Percentiles rank a stretch among this genome's conserved stretches.
These are phyloP conservation scores for Sporisorium reilianum DNA, from an alignment of 1,284 basidiomycete species.

Conservation along the genomic window DNA sequence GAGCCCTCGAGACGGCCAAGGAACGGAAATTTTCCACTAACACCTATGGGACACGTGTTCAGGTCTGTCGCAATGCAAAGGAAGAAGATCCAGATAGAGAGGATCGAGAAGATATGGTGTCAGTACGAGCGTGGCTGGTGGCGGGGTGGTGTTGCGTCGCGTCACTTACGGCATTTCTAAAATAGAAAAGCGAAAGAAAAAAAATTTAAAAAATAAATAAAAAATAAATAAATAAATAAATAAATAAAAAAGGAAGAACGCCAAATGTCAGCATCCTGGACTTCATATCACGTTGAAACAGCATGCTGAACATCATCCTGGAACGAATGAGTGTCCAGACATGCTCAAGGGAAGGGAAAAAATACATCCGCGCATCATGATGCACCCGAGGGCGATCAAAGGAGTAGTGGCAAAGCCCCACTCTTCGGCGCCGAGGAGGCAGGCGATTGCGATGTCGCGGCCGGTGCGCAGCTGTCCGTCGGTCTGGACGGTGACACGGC, in stretches of 20 bases:
- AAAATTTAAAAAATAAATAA: neutral
- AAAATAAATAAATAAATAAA: neutral
- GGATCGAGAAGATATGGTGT: conserved; percentile 14
- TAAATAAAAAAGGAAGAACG: conserved; percentile 66
- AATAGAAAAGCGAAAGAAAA: too few species aligned
- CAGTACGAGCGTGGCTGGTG: neutral
- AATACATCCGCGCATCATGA: conserved; percentile 44
- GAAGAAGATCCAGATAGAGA: neutral
- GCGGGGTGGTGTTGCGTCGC: neutral
- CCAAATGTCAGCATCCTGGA: conserved; percentile 1
- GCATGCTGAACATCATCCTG: neutral
- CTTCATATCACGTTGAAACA: too few species aligned
- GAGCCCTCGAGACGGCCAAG: too few species aligned
- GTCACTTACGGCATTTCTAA: conserved; percentile 10
- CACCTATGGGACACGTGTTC: conserved; percentile 61
- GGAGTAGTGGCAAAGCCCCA: conserved; percentile 65
- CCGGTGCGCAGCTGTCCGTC: conserved; percentile 65
- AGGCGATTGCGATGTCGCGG: conserved; percentile 63
- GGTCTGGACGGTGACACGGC: conserved; percentile 65
- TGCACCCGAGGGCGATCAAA: conserved; percentile 66
- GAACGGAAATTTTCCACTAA: too few species aligned
- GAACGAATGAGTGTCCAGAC: neutral
- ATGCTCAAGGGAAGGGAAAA: neutral
- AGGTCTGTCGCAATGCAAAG: conserved; percentile 12
- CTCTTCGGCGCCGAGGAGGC: conserved; percentile 66